Evolutionary conservation across 129 eudicot genomes (phyloP), one percentile per base, ranked within the genome.

Genomic region (Lactuca sativa): DNA sequence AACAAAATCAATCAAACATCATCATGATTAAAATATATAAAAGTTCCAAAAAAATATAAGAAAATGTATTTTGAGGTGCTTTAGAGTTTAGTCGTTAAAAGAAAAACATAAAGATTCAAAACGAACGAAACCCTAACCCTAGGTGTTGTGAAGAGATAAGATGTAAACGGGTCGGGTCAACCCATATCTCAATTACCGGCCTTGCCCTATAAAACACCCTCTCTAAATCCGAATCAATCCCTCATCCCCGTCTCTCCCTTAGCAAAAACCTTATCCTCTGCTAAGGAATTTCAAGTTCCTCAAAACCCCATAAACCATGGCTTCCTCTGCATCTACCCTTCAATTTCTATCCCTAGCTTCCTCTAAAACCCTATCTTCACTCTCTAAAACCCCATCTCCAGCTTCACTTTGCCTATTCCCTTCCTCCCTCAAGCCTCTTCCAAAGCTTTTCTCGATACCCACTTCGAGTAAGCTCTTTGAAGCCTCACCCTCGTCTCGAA

Each of bases 301-400:
- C 67, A 44, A 40, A 67, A 40, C 49, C 57, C 80, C 61, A 52
- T 32, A 53, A 71, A 10, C 81, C 72, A 86, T 84, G 90, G 64
- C 93, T 69, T 77, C 83, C 52, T 66, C 90, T 43, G 55, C 86
- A 55, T 4, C 87, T 37, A 78, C 88, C 7, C 83, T 85, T 44
- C 89, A 83, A 25, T 66, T 82, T 51, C 81, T 89, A 18, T 75
- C 93, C 70, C 47, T 90, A 15, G 78, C 97, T 37, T 72, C 77
- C 4, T 82, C 97, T 18, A 82, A 82, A 64, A 74, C 95, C 75
- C 82, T 84, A 25, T 56, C 82, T 43, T 64, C 85, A 9, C 78
- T 56, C 64, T 59, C 79, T 55, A 79, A 83, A 78, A 77, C 85
- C 75, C 64, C 64, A 74, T 21, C 73, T 15, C 25, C 85, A 9